Evolutionary conservation across 2,329 filamentous ascomycete genomes (phyloP), one percentile per base, ranked within the genome.

Genomic region (Aspergillus clavatus): DNA sequence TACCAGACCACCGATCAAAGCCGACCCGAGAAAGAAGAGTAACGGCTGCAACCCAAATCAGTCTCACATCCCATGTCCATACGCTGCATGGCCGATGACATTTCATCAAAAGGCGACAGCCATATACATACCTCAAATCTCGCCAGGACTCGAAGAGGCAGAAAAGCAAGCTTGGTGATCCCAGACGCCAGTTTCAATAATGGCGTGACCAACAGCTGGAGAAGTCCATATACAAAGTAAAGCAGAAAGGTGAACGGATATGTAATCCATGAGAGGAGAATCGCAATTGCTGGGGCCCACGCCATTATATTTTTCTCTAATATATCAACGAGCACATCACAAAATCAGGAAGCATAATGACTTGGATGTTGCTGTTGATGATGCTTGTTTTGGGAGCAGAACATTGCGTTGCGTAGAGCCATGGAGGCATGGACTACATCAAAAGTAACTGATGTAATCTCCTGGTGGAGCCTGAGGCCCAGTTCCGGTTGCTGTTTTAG

Each of bases 1-100:
- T 8, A 80, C 40, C 42, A 83, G 68, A n/a, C 87, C 87, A 42
- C 88, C 73, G 14, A 86, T 65, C 24, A 79, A 75, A 6, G 86
- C 87, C 19, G 82, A 76, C 39, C 81, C 82, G 38, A 89, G 72
- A 57, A 76, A 84, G 58, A 77, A 75, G 43, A 66, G 64, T 16
- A 72, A 47, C 38, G 67, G 68, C 73, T 76, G 45, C 27, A 22
- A 19, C 14, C 24, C 22, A 29, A 3, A 21, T 24, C n/a, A 14
- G 29, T 11, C 14, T 27, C 26, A 8, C 10, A 28, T 27, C 6
- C 29, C 18, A 36, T 19, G 37, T 27, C 10, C 8, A 14, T 33
- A 5, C 22, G 21, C 12, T 11, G 10, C 26, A 12, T 7, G n/a
- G 19, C 7, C 21, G 28, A 19, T 6, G 23, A 21, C 2, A 4